phyloP scores from a whole-genome alignment of 2,329 filamentous ascomycete genomes.

The Claviceps africana region DNA sequence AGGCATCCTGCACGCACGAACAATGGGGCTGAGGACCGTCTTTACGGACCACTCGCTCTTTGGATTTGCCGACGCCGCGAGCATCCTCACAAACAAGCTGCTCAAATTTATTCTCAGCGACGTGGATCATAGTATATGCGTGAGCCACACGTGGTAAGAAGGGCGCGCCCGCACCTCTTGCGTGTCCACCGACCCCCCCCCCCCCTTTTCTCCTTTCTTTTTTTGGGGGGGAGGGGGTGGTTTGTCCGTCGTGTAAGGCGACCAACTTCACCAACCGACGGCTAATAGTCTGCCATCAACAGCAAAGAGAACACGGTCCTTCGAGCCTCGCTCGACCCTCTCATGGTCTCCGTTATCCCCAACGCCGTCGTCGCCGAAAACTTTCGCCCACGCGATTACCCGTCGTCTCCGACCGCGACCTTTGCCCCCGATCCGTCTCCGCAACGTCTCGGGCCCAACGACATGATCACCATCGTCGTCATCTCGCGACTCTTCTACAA shows the following conservation, averaged over 20 bases:
- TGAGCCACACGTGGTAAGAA: constrained; percentile 85
- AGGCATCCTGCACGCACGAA: constrained; percentile 83
- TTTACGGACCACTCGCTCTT: constrained; percentile 97
- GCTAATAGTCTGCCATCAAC: background rate
- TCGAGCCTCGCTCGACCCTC: constrained; percentile 79
- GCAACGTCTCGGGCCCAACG: constrained; percentile 62
- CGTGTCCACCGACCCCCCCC: no score
- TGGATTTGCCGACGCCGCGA: constrained; percentile 90
- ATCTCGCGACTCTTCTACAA: constrained; percentile 98
- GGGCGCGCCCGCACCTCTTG: constrained; percentile 11
- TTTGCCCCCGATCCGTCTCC: constrained; percentile 38
- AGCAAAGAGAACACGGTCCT: constrained; percentile 98
- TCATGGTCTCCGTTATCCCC: constrained; percentile 96
- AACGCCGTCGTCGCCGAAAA: constrained; percentile 96
- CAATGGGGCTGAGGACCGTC: constrained; percentile 90
- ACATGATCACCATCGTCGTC: constrained; percentile 89
- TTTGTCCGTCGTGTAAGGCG: no score
- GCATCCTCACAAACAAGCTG: constrained; percentile 92
- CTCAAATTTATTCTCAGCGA: constrained; percentile 93
- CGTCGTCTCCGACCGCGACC: constrained; percentile 18
- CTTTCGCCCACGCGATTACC: constrained; percentile 53
- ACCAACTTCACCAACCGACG: background rate
- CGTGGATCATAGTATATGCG: constrained; percentile 95
- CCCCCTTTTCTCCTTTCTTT: no score
- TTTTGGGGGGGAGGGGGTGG: no score